Conservation (phyloP, 129 eudicot genomes). For the Saposhnikovia divaricata region DNA sequence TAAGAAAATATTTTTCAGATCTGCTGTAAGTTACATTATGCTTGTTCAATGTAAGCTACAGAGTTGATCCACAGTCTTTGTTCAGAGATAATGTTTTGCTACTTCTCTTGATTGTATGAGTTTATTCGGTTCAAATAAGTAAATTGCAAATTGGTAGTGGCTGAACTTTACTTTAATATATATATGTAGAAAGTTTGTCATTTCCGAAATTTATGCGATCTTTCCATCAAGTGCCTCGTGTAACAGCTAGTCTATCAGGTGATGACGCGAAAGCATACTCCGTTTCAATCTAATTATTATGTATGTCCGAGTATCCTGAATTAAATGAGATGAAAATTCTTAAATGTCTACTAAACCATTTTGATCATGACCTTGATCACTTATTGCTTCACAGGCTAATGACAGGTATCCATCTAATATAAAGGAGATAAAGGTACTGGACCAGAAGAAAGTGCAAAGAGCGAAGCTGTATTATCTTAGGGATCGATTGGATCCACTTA, state of each 20-base stretch:
- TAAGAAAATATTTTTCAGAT: not conserved
- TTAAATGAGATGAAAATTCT: not conserved
- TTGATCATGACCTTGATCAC: not conserved
- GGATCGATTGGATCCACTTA: conserved; percentile 66
- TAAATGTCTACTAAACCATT: not conserved
- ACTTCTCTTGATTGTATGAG: not conserved
- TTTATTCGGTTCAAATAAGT: no score
- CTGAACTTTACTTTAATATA: no score
- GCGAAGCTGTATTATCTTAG: conserved; percentile 89
- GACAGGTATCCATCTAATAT: conserved; percentile 80
- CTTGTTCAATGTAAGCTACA: not conserved
- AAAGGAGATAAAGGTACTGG: conserved; percentile 81
- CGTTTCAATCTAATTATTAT: not conserved
- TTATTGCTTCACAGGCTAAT: conserved; percentile 18
- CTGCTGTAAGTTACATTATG: not conserved
- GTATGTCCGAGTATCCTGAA: not conserved
- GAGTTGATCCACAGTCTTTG: not conserved
- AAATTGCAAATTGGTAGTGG: no score
- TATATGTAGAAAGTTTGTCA: no score
- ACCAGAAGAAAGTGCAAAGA: conserved; percentile 94
- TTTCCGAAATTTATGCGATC: no score
- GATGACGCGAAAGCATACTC: not conserved
- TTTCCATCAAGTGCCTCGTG: not conserved
- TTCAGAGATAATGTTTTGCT: not conserved
- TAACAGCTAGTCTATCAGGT: not conserved